These are phyloP conservation scores for Blastocrithidia nonstop DNA, from an alignment of 208 protist species.

Conservation along the genomic window DNA sequence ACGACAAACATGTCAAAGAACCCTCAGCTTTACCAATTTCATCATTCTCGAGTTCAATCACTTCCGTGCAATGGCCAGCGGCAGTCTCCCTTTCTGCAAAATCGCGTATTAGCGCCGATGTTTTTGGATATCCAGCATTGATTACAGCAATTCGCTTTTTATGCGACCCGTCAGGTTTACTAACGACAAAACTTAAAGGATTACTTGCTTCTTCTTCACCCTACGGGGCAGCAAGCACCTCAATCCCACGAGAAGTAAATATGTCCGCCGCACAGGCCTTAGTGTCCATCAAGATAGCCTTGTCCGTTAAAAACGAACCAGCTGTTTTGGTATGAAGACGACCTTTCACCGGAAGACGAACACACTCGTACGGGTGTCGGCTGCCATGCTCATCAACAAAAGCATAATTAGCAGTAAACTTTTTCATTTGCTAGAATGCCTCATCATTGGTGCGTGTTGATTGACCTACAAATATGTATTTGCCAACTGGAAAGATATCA, in stretches of 20 bases:
- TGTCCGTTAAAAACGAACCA: constrained; percentile 13
- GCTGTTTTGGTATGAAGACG: constrained; percentile 34
- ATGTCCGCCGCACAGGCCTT: constrained; percentile 13
- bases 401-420: constrained; percentile 10
- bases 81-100: constrained; percentile 15
- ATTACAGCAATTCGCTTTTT: constrained; percentile 14
- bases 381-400: constrained; percentile 1
- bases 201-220: constrained; percentile 20
- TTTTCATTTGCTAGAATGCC: constrained; percentile 23
- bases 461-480: constrained; percentile 31
- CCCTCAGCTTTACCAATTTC: constrained; percentile 46
- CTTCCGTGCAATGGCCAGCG: constrained; percentile 13
- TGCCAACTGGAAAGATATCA: constrained; percentile 23
- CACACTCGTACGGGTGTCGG: constrained; percentile 22
- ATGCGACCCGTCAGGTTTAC: constrained; percentile 5
- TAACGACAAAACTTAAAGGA: constrained; percentile 13
- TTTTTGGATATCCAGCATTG: constrained; percentile 12
- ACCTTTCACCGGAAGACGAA: constrained; percentile 12
- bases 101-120: constrained; percentile 9
- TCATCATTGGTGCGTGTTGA: constrained; percentile 33
- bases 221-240: constrained; percentile 14
- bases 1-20: constrained; percentile 29
- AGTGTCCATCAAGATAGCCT: constrained; percentile 20
- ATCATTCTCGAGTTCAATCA: constrained; percentile 16
- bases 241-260: constrained; percentile 26